Evolutionary conservation across 2,329 filamentous ascomycete species (phyloP), one percentile per base, ranked within the genome.

Genomic region (Aureobasidium subglaciale): DNA sequence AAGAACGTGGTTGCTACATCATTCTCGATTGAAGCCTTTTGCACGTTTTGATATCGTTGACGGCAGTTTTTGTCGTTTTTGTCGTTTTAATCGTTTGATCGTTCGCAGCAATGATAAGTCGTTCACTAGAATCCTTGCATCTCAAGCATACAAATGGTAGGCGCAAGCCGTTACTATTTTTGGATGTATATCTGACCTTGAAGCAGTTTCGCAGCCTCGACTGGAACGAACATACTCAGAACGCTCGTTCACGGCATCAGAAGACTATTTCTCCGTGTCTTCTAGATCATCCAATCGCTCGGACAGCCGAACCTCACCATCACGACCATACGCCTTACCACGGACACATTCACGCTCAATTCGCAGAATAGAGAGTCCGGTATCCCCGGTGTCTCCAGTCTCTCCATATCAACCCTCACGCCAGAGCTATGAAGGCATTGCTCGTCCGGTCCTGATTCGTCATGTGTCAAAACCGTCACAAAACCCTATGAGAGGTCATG

Each of bases 241-340:
- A 59, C 74, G 74, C 59, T 76, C 73, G 61, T 70, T 78, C 59
- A 70, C 74, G 37, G 75, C 73, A 22, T 75, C 73, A 18, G 74
- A 78, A 63, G 74, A 76, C 64, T 78, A 76, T 69, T 77, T 75
- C 66, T 76, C 73, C 57, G 65, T 76, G 55, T 73, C 72, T 22
- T 73, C 72, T 48, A 71, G 65, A 58, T 65, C 63, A 34, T 59
- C 59, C 18, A 34, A 40, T 34, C 54, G 54, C 9, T 56, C 54
- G 40, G 35, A 56, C 20, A 48, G 42, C 30, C 38, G 54, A 18
- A 34, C 32, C 32, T 46, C 41, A n/a, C 53, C 46, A 11, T 41
- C 53, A 46, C 29, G 32, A 48, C 43, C 54, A 58, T 60, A 61
- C 18, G 58, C 61, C 62, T 13, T 18, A 32, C 66, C 64, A 69